Percentiles rank a stretch among this genome's conserved stretches.
These are phyloP conservation scores for Typha latifolia DNA, from an alignment of 176 grass and related monocot species.

Conservation along the genomic window DNA sequence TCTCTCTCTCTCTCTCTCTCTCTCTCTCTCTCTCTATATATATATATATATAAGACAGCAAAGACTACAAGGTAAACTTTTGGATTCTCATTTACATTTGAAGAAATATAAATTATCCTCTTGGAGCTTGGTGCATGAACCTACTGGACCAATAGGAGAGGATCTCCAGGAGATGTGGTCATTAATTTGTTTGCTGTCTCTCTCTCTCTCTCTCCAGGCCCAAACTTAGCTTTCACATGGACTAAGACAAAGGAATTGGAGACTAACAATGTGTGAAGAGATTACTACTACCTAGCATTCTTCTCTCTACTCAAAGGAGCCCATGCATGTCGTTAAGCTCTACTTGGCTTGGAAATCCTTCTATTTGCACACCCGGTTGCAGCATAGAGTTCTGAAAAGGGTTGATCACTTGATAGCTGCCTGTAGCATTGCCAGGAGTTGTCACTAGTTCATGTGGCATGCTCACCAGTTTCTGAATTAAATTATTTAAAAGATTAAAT, in stretches of 20 bases:
- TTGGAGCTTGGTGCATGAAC: background rate
- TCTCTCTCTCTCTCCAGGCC: background rate
- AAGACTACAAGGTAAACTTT: no score
- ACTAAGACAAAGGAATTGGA: background rate
- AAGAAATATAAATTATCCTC: background rate
- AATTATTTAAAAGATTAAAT: background rate
- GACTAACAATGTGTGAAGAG: background rate
- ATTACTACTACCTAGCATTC: no score
- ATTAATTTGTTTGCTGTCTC: background rate
- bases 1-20: no score
- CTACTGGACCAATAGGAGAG: background rate
- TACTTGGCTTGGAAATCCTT: conserved; percentile 8
- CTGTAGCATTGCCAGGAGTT: conserved; percentile 2
- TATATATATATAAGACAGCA: no score
- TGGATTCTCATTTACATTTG: no score
- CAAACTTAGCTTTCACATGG: background rate
- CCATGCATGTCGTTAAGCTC: conserved; percentile 5
- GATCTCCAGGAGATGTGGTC: background rate
- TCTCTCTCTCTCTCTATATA: no score
- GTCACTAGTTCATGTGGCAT: conserved; percentile 11
- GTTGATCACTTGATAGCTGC: conserved; percentile 15
- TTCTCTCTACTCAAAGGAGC: background rate
- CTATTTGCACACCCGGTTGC: conserved; percentile 1
- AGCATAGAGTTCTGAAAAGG: conserved; percentile 9
- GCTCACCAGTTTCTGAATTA: background rate